phyloP scores from a whole-genome alignment of 768 basidiomycete species.

The Trametes elegans region DNA sequence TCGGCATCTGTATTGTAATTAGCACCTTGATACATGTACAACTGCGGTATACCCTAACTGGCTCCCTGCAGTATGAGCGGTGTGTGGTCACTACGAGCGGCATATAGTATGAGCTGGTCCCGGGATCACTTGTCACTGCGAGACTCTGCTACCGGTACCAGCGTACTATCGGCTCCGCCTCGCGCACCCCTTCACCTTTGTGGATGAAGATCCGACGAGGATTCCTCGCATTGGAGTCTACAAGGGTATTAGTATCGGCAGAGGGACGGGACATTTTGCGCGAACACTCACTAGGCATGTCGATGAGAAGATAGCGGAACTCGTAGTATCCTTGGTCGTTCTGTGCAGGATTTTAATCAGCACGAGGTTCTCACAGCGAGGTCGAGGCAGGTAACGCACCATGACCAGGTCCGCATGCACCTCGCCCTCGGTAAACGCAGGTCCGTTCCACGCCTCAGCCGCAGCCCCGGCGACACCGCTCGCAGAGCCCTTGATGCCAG shows the following conservation, averaged over 20 bases:
- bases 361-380: neutral
- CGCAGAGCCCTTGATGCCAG: conserved; percentile 50
- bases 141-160: conserved; percentile 44
- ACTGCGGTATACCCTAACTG: conserved; percentile 8
- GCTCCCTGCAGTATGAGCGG: conserved; percentile 6
- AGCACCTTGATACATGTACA: conserved; percentile 16
- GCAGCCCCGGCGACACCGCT: conserved; percentile 30
- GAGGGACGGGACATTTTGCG: conserved; percentile 28
- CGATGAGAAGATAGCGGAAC: conserved; percentile 74
- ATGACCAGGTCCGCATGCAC: conserved; percentile 77
- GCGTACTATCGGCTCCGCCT: conserved; percentile 69
- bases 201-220: conserved; percentile 71
- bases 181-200: conserved; percentile 59
- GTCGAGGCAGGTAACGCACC: conserved; percentile 40
- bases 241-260: conserved; percentile 22
- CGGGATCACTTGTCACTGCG: too few species aligned
- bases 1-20: conserved; percentile 15
- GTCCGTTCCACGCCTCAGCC: conserved; percentile 35
- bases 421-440: conserved; percentile 68
- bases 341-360: conserved; percentile 33
- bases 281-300: conserved; percentile 66
- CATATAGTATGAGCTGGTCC: neutral
- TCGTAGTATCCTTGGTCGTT: conserved; percentile 76
- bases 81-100: neutral
- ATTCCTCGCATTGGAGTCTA: conserved; percentile 62